A percentile compares a stretch with the other conserved stretches of the same genome.
Evolutionary conservation across 352 stramenopile genomes (phyloP).

Genomic region (Achlya hypogyna): DNA sequence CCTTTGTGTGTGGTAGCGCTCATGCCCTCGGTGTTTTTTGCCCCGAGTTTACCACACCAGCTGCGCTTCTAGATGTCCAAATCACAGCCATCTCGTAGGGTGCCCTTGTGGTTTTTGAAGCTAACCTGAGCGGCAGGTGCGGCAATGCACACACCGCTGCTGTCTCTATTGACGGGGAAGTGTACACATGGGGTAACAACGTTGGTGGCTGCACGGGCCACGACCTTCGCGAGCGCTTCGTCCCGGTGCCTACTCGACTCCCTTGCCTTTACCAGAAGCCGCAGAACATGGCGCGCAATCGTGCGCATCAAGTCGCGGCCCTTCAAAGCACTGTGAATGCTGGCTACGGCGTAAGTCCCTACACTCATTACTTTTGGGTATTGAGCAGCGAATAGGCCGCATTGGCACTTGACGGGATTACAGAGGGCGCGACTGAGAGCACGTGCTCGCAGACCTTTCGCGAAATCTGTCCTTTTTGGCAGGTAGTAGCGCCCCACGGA

Average conservation of each 20-base stretch:
- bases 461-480: slow-evolving; percentile 71
- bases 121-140: slow-evolving; percentile 27
- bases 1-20: slow-evolving; percentile 60
- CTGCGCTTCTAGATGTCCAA: slow-evolving; percentile 21
- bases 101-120: background rate
- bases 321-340: slow-evolving; percentile 64
- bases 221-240: slow-evolving; percentile 24
- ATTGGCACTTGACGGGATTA: slow-evolving; percentile 31
- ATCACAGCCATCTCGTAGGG: slow-evolving; percentile 27
- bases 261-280: slow-evolving; percentile 51
- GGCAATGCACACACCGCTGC: slow-evolving; percentile 56
- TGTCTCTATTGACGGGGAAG: slow-evolving; percentile 47
- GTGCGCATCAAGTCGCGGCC: slow-evolving; percentile 21
- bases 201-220: slow-evolving; percentile 54
- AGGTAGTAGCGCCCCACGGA: slow-evolving; percentile 27
- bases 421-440: slow-evolving; percentile 1
- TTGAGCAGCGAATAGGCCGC: slow-evolving; percentile 21
- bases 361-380: background rate
- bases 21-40: slow-evolving; percentile 56
- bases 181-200: slow-evolving; percentile 74
- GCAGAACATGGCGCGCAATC: slow-evolving; percentile 38
- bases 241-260: slow-evolving; percentile 40
- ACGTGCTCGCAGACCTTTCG: slow-evolving; percentile 53
- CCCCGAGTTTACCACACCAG: slow-evolving; percentile 36
- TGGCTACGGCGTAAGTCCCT: slow-evolving; percentile 23